Base-by-base conservation (phyloP, 78 protist species). In the Dictyostelium firmibasis region DNA sequence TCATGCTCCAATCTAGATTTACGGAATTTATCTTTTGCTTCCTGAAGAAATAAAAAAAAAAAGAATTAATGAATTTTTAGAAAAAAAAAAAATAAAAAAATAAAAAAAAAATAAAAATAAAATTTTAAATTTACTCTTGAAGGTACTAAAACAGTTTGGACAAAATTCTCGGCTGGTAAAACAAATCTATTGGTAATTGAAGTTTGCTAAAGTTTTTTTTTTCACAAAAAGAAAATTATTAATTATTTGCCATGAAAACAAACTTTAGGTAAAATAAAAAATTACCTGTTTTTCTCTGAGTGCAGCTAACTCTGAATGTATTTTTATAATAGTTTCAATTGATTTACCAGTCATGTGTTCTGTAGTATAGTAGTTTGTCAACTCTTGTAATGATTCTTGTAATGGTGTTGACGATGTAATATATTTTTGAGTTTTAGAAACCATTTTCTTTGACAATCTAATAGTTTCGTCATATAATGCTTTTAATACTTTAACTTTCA, bases 381-480 rank as follows among this genome's bases (percentile, higher is more conserved):
- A 20, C 1, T 83, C 86, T 27, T 23, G 69, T 18, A 81, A 44
- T 10, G 94, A 36, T 7, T 18, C 60, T 33, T 69, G 70, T 60
- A 81, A 60, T 27, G 70, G 85, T 47, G 69, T 70, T 2, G 77
- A 35, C 35, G 74, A 57, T 44, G 69, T 23, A 57, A 62, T 81
- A 44, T 62, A 81, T 36, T 36, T 27, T 27, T 79, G 78, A 18
- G 84, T 23, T 60, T 81, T 78, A 6, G 29, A 41, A 29, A 60
- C 53, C 36, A 69, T 47, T 20, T 88, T 88, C 43, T 88, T 88
- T 43, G 94, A 88, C 3, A 44, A 27, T 64, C 94, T 53, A 11
- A 88, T 78, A 0, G 94, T 88, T 27, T 88, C 94, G 2, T 88
- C 94, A 57, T 88, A 88, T 35, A 88, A 78, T 44, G 81, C 31